Conservation (phyloP, 345 rosid species). For the Hevea brasiliensis region DNA sequence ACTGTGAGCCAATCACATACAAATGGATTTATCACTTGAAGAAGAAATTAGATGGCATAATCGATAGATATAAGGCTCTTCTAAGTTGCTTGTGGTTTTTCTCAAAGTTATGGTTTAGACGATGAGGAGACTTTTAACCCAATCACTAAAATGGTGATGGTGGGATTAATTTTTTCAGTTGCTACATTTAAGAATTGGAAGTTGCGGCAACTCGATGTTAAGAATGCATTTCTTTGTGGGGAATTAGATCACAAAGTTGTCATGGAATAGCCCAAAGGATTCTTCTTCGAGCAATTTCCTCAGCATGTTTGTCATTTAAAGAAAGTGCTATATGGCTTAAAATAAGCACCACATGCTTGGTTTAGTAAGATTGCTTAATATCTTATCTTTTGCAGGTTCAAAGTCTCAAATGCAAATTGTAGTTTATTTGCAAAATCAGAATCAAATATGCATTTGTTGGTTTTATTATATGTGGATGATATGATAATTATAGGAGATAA, state of each 20-base stretch:
- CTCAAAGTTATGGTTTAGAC: background rate
- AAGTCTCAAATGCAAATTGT: background rate
- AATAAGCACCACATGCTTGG: constrained; percentile 13
- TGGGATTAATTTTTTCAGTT: background rate
- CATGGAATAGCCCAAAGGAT: constrained; percentile 9
- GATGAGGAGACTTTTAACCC: constrained; percentile 2
- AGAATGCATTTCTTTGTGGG: background rate
- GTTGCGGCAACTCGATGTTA: constrained; percentile 2
- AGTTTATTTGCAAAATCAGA: too few species aligned
- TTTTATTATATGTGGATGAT: too few species aligned
- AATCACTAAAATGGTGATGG: background rate
- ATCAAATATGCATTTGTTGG: too few species aligned
- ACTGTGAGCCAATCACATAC: constrained; percentile 8
- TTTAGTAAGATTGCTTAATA: constrained; percentile 18
- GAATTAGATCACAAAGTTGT: constrained; percentile 1
- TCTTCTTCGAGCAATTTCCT: background rate
- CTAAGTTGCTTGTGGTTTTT: background rate
- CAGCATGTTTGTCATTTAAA: constrained; percentile 11
- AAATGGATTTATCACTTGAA: constrained; percentile 2
- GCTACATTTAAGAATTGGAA: background rate
- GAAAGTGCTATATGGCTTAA: background rate
- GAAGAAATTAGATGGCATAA: background rate
- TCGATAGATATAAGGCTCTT: background rate
- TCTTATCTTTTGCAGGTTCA: constrained; percentile 9
- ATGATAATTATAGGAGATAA: too few species aligned